Base-by-base conservation (phyloP, 441 rosid genomes). In the Populus hybrid region DNA sequence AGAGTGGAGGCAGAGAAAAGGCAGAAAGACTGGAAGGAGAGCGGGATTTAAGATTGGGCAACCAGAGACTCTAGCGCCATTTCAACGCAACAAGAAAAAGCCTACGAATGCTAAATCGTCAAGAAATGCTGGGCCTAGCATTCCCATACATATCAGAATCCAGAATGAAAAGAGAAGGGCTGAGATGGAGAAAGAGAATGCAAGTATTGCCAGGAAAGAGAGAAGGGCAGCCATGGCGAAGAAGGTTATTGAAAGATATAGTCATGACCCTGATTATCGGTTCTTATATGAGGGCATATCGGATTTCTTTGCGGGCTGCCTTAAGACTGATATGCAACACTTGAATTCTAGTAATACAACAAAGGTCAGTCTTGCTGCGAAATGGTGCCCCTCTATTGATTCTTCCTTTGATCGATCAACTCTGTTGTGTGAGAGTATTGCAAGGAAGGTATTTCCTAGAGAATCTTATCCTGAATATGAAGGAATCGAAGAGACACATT, bases 381-480 rank as follows among this genome's bases (percentile, higher is more conserved):
- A 83, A 68, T 83, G 86, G 83, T 83, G 86, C 10, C 82, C 85
- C 1, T 82, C 85, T 11, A 53, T 82, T 10, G 82, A 79, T 34
- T 79, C 82, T 10, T 79, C 85, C 1, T 82, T 72, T 40, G 85
- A 82, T 66, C 35, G 66, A 24, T n/a, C 78, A 10, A 63, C 72
- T 4, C 50, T 79, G 72, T 14, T 82, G 5, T 82, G 85, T 59
- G 82, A 82, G 76, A 74, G 80, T 8, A 79, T 82, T 36, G 85
- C 82, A 4, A 77, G 82, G 53, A 77, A 73, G 69, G 71, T 83
- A 1, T 83, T 83, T 42, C 77, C 81, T 1, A 67, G 63, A 68
- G 77, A 80, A 57, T 38, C 32, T 7, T 76, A 32, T 32, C 34
- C 34, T 32, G 5, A 32, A 32, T 32, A 32, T 32, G 5, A 32